Evolutionary conservation across 2,329 filamentous ascomycete species (phyloP).

Genomic region (Claviceps maximensis): DNA sequence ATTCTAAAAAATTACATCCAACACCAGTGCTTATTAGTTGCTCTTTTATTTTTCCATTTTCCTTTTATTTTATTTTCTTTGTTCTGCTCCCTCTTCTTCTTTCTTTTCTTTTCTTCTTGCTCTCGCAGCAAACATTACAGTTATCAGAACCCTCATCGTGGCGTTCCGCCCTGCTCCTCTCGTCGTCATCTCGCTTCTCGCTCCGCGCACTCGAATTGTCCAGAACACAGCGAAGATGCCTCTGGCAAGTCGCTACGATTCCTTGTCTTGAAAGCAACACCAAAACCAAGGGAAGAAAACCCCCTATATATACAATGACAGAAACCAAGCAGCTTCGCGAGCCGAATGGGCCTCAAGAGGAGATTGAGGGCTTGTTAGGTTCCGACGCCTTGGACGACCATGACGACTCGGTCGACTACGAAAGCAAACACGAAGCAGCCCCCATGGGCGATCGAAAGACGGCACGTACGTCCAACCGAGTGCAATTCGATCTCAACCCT

Average conservation of each 20-base stretch:
- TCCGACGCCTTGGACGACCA: conserved; percentile 12
- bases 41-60: not conserved
- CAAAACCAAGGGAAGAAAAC: not conserved
- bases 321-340: conserved; percentile 18
- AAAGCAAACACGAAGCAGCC: conserved; percentile 4
- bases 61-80: no score
- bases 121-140: not conserved
- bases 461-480: conserved; percentile 47
- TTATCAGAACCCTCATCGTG: not conserved
- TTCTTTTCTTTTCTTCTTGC: not conserved
- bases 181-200: not conserved
- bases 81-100: not conserved
- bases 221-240: conserved; percentile 7
- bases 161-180: not conserved
- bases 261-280: not conserved
- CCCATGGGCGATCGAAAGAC: conserved; percentile 6
- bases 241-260: conserved; percentile 3
- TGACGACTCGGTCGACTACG: conserved; percentile 13
- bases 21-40: not conserved
- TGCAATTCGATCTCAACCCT: conserved; percentile 55
- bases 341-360: conserved; percentile 19
- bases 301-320: conserved; percentile 15
- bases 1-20: not conserved
- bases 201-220: not conserved
- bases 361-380: conserved; percentile 17